These are phyloP conservation scores for Apophysomyces sp. DNA, from an alignment of 371 early-diverging fungal species.

Conservation along the genomic window DNA sequence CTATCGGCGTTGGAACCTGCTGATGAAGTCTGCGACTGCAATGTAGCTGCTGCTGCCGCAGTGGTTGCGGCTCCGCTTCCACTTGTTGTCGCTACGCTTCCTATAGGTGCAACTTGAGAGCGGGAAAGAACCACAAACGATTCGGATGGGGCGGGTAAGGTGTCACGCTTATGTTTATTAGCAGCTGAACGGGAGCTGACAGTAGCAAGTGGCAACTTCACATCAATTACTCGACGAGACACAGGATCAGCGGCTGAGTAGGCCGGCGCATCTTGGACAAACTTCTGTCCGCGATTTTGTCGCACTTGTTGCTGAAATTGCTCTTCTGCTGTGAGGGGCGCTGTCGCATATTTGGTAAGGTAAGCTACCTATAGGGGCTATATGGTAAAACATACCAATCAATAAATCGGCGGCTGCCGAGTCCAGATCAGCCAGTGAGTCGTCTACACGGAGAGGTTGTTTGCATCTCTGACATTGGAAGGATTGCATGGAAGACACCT, in stretches of 20 bases:
- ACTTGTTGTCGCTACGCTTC: slow-evolving; percentile 5
- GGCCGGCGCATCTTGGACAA: neutral
- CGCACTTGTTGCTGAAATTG: slow-evolving; percentile 15
- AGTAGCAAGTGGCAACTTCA: neutral
- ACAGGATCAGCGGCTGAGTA: neutral
- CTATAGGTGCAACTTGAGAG: slow-evolving; percentile 27
- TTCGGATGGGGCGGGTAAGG: slow-evolving; percentile 44
- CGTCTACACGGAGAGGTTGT: slow-evolving; percentile 57
- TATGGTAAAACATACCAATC: slow-evolving; percentile 30
- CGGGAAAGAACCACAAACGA: slow-evolving; percentile 57
- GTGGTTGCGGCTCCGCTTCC: neutral
- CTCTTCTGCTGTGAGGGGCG: slow-evolving; percentile 32
- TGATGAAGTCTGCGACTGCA: neutral
- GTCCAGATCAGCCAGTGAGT: slow-evolving; percentile 57
- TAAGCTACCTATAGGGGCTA: neutral
- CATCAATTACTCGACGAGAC: neutral
- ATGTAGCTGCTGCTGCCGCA: neutral
- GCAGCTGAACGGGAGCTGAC: neutral
- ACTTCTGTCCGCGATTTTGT: neutral
- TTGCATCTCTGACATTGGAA: slow-evolving; percentile 58
- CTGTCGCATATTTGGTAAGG: neutral
- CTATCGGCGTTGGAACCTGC: slow-evolving; percentile 17
- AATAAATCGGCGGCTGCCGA: slow-evolving; percentile 49
- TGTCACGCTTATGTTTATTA: slow-evolving; percentile 15
- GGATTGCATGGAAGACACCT: slow-evolving; percentile 8